Base-by-base conservation (phyloP, 805 yeast genomes). In the Candida patagonica region DNA sequence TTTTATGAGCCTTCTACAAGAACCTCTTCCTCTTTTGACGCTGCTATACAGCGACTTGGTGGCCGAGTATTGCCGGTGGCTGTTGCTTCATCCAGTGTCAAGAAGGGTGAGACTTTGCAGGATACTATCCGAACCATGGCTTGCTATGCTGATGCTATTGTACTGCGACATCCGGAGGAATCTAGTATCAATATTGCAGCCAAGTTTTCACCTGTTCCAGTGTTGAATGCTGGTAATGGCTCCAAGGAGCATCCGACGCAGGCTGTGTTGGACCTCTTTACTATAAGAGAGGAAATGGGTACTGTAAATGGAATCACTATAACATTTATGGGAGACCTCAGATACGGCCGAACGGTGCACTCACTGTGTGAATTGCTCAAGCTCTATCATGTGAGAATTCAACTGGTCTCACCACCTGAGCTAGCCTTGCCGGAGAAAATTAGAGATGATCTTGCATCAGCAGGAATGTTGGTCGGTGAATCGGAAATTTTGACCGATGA, bases 1-100 rank as follows among this genome's bases (percentile, higher is more conserved):
- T 92, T 92, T 71, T 92, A 87, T 63, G 99, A 92, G 69, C 98
- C 99, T 52, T 86, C 96, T 5, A 94, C 99, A 29, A 77, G 99
- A 67, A 92, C 99, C 25, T 77, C 94, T 15, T 78, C 96, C 17
- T 92, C 97, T 1, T 94, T 94, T 61, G 95, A 92, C 62, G 96
- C 96, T 54, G 99, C 99, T 45, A 92, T 92, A 98, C 97, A 92
- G 71, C 83, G 99, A 68, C 73, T 92, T 54, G 99, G 99, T 62
- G 99, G 99, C 59, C 78, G 95, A 65, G 95, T 87, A 52, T 83
- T 94, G 51, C 74, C 94, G 41, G 82, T 92, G 49, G 73, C 83
- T 47, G 82, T 92, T 45, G 77, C 74, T 49, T 73, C 87, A 25
- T 88, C 97, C n/a, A 85, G 96, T 19, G 96, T 88, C 37, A 84